A percentile compares a stretch with the other conserved stretches of the same genome.
These are phyloP conservation scores for Phytopythium cucurbitacearum DNA, from an alignment of 352 stramenopile genomes.

Conservation along the genomic window DNA sequence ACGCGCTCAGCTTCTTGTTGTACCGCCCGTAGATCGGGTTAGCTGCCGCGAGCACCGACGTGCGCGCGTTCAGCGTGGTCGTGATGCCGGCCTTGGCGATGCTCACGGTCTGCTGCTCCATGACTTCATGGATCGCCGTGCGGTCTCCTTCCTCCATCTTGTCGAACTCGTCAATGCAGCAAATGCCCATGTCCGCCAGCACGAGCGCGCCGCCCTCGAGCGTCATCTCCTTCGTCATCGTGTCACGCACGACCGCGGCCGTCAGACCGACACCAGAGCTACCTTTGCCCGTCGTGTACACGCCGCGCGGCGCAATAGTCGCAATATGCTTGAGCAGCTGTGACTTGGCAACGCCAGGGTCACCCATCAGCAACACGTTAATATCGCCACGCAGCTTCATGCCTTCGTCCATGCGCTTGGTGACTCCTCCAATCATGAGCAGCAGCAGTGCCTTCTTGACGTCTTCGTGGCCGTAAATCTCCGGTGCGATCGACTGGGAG, in stretches of 20 bases:
- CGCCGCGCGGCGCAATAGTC: conserved; percentile 92
- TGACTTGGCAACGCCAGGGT: conserved; percentile 98
- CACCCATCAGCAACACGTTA: conserved; percentile 99
- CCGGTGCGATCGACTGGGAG: conserved; percentile 94
- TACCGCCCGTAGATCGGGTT: conserved; percentile 98
- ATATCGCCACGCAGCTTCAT: conserved; percentile 98
- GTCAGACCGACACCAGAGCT: conserved; percentile 98
- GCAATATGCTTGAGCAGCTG: conserved; percentile 99
- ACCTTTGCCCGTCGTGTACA: conserved; percentile 99
- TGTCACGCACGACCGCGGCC: conserved; percentile 95
- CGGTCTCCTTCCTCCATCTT: conserved; percentile 98
- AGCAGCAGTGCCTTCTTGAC: conserved; percentile 99
- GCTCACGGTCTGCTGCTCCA: conserved; percentile 99
- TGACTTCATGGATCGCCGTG: conserved; percentile 99
- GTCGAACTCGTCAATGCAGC: conserved; percentile 98
- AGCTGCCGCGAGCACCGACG: conserved; percentile 97
- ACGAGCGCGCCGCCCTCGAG: conserved; percentile 95
- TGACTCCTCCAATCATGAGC: conserved; percentile 94
- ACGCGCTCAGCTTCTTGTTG: conserved; percentile 82
- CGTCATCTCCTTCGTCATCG: conserved; percentile 92
- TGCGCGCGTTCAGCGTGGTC: conserved; percentile 96
- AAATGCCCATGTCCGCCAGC: conserved; percentile 98
- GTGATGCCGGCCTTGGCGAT: conserved; percentile 99
- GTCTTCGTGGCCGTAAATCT: conserved; percentile 99
- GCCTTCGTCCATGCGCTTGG: conserved; percentile 87